Evolutionary conservation across 2,329 filamentous ascomycete species (phyloP), one percentile per base, ranked within the genome.

Genomic region (Talaromyces sp.): DNA sequence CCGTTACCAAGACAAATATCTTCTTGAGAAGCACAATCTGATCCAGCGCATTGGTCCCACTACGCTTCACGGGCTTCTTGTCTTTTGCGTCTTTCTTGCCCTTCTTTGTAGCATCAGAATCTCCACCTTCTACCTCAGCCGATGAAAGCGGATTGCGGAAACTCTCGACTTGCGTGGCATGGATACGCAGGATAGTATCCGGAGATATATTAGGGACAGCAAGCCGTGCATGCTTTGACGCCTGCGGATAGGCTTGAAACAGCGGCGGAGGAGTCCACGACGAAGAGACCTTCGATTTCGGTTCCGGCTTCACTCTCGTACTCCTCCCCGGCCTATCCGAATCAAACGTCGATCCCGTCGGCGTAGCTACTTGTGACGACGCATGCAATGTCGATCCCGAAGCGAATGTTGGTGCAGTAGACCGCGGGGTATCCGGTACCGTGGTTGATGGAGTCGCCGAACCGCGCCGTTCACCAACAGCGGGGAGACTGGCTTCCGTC

Each of bases 171-270:
- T 69, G 72, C 10, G 74, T 73, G 19, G 72, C 72, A 57, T 77
- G 83, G 68, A 85, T 78, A 66, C 89, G 86, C 60, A 92, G 75
- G 56, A 95, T 85, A 0, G 84, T 78, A 67, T 96, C 93, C 1
- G 89, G 85, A 1, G 90, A 86, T 11, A 90, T 78, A 1, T 84
- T 85, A 43, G 89, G 89, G 16, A 90, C 85, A 31, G 88, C 85
- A 3, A 96, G 81, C 16, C 85, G 87, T 11, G 87, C 88, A 75
- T 95, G 87, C 72, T 90, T 93, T 69, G 92, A 84, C 2, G 92
- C 88, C 76, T 96, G 93, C 0, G 91, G 90, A 74, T 93, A 96
- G 13, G 91, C 92, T 75, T 96, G 90, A 75, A 93, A 96, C 13
- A 97, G 80, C 1, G 92, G 91, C 7, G 92, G 91, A 16, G 88